Evolutionary conservation across 164 flowering plant species (phyloP).

Genomic region (Sextonia rubra): DNA sequence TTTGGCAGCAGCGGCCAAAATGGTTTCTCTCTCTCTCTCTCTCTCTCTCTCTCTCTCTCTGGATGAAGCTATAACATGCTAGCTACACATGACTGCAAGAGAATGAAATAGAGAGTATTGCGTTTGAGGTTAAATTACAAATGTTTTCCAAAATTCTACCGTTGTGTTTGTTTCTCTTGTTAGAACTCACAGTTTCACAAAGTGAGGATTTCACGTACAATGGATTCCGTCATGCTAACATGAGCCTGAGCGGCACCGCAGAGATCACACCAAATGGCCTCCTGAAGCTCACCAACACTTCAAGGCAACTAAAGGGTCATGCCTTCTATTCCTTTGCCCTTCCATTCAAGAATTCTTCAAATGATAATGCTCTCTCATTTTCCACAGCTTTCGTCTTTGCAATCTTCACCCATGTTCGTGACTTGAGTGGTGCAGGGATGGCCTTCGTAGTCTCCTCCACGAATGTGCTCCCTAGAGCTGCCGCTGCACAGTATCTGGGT

Average conservation of each 20-base stretch:
- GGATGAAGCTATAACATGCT: background rate
- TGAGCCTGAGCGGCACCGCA: conserved; percentile 6
- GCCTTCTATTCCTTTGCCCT: background rate
- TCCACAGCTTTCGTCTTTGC: conserved; percentile 1
- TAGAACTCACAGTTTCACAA: background rate
- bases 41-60: too few relatives aligned
- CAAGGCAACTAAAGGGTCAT: conserved; percentile 6
- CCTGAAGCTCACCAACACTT: conserved; percentile 10
- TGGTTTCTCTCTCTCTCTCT: too few relatives aligned
- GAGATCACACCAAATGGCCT: conserved; percentile 10
- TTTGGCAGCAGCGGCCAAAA: too few relatives aligned
- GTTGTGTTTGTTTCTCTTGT: background rate
- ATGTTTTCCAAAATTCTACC: background rate
- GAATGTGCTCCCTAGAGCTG: background rate
- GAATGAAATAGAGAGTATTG: too few relatives aligned
- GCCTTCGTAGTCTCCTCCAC: conserved; percentile 1
- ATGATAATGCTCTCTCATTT: background rate
- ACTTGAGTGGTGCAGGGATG: conserved; percentile 13
- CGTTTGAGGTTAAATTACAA: background rate
- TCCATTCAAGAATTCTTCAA: background rate
- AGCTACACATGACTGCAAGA: too few relatives aligned
- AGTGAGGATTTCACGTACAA: background rate
- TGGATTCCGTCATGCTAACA: background rate
- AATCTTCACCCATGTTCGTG: background rate
- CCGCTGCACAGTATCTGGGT: conserved; percentile 7